Evolutionary conservation across 2,329 filamentous ascomycete species (phyloP).

Genomic region (Esteya vermicola): DNA sequence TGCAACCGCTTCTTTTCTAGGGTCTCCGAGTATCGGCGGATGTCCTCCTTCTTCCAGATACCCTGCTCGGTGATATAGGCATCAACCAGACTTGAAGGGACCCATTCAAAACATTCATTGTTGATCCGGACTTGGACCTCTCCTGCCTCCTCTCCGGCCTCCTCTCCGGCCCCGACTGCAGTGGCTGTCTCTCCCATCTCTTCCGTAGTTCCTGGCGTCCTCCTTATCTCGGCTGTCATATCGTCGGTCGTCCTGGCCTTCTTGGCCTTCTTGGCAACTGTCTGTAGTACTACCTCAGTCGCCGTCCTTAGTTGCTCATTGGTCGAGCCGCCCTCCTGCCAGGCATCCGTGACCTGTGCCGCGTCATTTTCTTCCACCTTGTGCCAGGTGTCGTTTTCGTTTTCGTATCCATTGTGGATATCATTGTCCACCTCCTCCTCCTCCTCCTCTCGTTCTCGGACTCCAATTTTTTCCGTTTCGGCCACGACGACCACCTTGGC

Average conservation of each 20-base stretch:
- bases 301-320: slow-evolving; percentile 11
- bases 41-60: slow-evolving; percentile 22
- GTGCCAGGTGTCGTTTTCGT: too few relatives aligned
- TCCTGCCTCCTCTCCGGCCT: background rate
- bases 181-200: too few relatives aligned
- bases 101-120: slow-evolving; percentile 49
- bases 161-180: background rate
- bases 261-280: too few relatives aligned
- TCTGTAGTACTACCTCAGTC: slow-evolving; percentile 5
- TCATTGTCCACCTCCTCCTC: too few relatives aligned
- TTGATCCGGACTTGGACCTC: slow-evolving; percentile 19
- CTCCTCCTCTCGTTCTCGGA: too few relatives aligned
- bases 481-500: slow-evolving; percentile 40
- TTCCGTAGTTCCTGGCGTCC: too few relatives aligned
- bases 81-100: slow-evolving; percentile 34
- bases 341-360: slow-evolving; percentile 32
- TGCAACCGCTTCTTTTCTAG: slow-evolving; percentile 21
- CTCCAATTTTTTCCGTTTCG: slow-evolving; percentile 47
- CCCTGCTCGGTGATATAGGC: slow-evolving; percentile 41
- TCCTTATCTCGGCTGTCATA: too few relatives aligned
- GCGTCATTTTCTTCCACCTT: slow-evolving; percentile 36
- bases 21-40: slow-evolving; percentile 22
- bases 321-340: slow-evolving; percentile 22
- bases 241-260: too few relatives aligned
- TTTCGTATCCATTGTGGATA: too few relatives aligned